Percentiles rank a stretch among this genome's conserved stretches.
These are phyloP conservation scores for Kodamaea fungicola DNA, from an alignment of 1,139 yeast genomes.

Conservation along the genomic window DNA sequence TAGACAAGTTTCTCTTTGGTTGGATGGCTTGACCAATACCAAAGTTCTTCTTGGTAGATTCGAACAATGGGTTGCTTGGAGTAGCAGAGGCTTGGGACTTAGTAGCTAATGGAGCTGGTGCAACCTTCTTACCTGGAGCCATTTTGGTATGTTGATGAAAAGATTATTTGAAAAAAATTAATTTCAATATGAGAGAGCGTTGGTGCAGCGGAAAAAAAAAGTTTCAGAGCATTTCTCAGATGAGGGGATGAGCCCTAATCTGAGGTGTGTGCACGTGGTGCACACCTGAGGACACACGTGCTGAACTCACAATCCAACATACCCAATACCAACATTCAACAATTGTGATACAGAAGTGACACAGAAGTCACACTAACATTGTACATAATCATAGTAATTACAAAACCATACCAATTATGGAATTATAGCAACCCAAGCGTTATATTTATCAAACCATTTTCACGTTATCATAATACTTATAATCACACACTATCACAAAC, in stretches of 20 bases:
- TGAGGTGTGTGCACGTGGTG: not conserved
- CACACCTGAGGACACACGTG: not conserved
- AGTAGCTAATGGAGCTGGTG: conserved; percentile 49
- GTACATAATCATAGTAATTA: too few species aligned
- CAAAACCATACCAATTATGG: too few species aligned
- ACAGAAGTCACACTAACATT: too few species aligned
- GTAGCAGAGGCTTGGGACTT: conserved; percentile 26
- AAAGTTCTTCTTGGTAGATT: conserved; percentile 86
- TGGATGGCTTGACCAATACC: conserved; percentile 95
- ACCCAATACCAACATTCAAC: too few species aligned
- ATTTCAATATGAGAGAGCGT: not conserved
- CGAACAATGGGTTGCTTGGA: conserved; percentile 60
- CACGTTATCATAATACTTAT: too few species aligned
- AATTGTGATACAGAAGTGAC: too few species aligned
- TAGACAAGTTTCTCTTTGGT: conserved; percentile 93
- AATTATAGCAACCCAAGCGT: too few species aligned
- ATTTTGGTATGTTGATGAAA: conserved; percentile 18
- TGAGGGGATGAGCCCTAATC: not conserved
- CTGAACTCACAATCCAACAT: too few species aligned
- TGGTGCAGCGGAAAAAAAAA: not conserved
- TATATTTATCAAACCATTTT: too few species aligned
- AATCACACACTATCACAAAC: too few species aligned
- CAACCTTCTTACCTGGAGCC: conserved; percentile 56
- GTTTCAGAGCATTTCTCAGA: not conserved
- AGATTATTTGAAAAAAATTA: conserved; percentile 4